A percentile compares a stretch with the other conserved stretches of the same genome.
Conservation (phyloP, 345 rosid genomes). For the Populus alba region DNA sequence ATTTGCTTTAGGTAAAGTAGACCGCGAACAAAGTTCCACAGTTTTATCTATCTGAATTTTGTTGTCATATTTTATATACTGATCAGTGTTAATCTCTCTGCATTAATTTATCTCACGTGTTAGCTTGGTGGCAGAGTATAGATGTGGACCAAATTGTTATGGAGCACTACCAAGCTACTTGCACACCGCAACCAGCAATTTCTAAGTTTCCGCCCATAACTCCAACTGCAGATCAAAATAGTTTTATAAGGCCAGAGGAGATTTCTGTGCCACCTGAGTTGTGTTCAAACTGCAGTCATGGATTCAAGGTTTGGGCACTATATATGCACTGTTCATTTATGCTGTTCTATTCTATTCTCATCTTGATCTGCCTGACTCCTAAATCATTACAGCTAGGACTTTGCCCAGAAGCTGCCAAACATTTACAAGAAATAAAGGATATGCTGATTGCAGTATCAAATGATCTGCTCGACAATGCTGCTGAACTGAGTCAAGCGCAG, state of each 20-base stretch:
- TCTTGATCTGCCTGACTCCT: slow-evolving; percentile 27
- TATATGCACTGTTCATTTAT: slow-evolving; percentile 3
- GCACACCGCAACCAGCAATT: slow-evolving; percentile 70
- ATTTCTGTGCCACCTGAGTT: slow-evolving; percentile 60
- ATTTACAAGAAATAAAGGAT: slow-evolving; percentile 87
- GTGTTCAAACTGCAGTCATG: slow-evolving; percentile 71
- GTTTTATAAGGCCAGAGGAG: slow-evolving; percentile 44
- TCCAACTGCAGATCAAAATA: slow-evolving; percentile 41
- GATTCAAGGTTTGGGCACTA: slow-evolving; percentile 50
- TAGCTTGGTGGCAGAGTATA: slow-evolving; percentile 57
- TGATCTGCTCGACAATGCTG: slow-evolving; percentile 80
- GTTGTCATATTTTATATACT: slow-evolving; percentile 11
- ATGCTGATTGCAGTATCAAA: slow-evolving; percentile 75
- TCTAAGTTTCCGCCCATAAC: slow-evolving; percentile 54
- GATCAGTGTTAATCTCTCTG: slow-evolving; percentile 4
- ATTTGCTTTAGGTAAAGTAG: neutral
- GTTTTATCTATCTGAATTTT: slow-evolving; percentile 4
- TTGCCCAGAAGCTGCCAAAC: slow-evolving; percentile 72
- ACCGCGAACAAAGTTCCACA: neutral
- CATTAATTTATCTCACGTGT: neutral
- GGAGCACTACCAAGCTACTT: slow-evolving; percentile 74
- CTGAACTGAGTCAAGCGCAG: slow-evolving; percentile 53
- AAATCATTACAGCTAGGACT: slow-evolving; percentile 66
- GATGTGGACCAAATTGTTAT: slow-evolving; percentile 88
- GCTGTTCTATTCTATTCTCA: slow-evolving; percentile 14